These are phyloP conservation scores for Coleophoma crateriformis DNA, from an alignment of 2,329 filamentous ascomycete genomes.

Conservation along the genomic window DNA sequence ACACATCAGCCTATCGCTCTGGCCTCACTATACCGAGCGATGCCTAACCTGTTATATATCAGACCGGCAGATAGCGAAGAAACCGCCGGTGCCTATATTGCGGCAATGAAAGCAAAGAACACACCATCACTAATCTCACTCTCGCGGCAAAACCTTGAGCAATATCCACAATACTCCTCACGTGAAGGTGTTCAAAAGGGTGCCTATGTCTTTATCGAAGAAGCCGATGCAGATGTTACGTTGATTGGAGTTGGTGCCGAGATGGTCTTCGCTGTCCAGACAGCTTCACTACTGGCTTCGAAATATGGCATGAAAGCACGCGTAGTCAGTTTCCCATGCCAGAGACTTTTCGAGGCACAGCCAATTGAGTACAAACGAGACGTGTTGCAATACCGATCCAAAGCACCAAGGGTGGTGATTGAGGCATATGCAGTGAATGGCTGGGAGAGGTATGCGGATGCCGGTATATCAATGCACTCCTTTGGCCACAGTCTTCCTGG, in stretches of 20 bases:
- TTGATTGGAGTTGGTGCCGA: conserved; percentile 35
- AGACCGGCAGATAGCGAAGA: conserved; percentile 55
- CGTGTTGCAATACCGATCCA: conserved; percentile 35
- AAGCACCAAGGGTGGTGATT: conserved; percentile 47
- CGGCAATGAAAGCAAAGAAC: conserved; percentile 36
- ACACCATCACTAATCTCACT: conserved; percentile 43
- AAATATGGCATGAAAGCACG: conserved; percentile 32
- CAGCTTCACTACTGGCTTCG: conserved; percentile 30
- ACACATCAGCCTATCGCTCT: conserved; percentile 59
- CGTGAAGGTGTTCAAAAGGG: conserved; percentile 37
- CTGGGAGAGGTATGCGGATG: conserved; percentile 57
- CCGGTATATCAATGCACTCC: conserved; percentile 43
- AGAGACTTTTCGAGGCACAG: conserved; percentile 37
- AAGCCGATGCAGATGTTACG: conserved; percentile 38
- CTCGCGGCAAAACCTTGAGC: conserved; percentile 37
- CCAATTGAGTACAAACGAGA: conserved; percentile 37
- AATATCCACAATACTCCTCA: conserved; percentile 31
- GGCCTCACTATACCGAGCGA: conserved; percentile 50
- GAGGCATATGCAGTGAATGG: conserved; percentile 53
- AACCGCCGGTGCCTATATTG: conserved; percentile 46
- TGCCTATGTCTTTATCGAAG: conserved; percentile 40
- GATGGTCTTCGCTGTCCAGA: conserved; percentile 35
- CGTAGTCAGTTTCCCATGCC: conserved; percentile 39
- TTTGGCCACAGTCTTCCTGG: conserved; percentile 53
- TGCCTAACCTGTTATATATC: conserved; percentile 58